These are phyloP conservation scores for Combretum micranthum DNA, from an alignment of 345 rosid species.

Conservation along the genomic window DNA sequence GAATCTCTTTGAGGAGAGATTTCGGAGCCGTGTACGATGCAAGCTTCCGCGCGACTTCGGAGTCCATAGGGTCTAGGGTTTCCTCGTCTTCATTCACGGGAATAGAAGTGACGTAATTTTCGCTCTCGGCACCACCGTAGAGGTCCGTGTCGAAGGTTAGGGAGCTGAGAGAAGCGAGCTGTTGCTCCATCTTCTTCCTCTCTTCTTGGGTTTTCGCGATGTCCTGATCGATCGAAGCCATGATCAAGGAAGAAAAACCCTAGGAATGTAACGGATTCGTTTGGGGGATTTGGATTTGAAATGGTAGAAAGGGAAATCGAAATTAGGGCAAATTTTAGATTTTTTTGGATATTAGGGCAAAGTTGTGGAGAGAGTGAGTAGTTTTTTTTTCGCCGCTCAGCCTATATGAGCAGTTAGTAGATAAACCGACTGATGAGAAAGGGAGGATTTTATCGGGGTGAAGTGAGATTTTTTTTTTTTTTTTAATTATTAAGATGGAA, in stretches of 20 bases:
- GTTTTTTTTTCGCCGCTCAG: no score
- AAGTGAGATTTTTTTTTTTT: no score
- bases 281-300: no score
- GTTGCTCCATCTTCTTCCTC: conserved; percentile 60
- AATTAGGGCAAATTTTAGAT: no score
- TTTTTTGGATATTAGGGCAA: no score
- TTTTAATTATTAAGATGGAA: no score
- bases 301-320: no score
- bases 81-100: conserved; percentile 89
- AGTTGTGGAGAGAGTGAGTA: no score
- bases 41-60: conserved; percentile 66
- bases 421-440: no score
- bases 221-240: conserved; percentile 50
- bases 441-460: no score
- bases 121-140: conserved; percentile 69
- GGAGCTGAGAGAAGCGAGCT: conserved; percentile 65
- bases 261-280: no score
- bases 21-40: conserved; percentile 93
- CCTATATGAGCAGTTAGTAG: no score
- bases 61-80: conserved; percentile 45
- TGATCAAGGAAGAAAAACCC: background rate
- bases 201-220: conserved; percentile 86
- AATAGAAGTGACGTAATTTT: conserved; percentile 56
- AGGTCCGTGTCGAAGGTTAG: conserved; percentile 71
- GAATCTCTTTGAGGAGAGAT: conserved; percentile 65